Conservation (phyloP, 257 asterid genomes). For the Osmanthus fragrans region DNA sequence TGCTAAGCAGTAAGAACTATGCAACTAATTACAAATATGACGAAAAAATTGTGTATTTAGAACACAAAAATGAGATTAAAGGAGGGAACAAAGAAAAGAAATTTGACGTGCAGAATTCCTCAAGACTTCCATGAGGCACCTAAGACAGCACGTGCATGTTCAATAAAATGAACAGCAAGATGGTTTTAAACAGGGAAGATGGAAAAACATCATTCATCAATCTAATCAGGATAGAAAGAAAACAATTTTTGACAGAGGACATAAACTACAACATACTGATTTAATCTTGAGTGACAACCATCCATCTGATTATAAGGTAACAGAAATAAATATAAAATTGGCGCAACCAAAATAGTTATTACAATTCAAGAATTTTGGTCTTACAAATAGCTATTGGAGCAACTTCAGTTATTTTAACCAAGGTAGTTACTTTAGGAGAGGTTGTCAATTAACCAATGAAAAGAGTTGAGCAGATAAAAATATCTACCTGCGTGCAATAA, state of each 20-base stretch:
- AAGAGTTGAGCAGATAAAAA: slow-evolving; percentile 12
- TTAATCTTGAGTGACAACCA: background rate
- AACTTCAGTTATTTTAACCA: background rate
- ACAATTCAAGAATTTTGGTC: slow-evolving; percentile 1
- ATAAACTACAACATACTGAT: background rate
- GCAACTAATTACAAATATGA: background rate
- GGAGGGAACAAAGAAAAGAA: slow-evolving; percentile 2
- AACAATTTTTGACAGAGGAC: background rate
- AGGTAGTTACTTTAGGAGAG: background rate
- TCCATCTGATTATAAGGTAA: background rate
- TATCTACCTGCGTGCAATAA: slow-evolving; percentile 87
- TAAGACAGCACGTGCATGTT: background rate
- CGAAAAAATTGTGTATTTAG: background rate
- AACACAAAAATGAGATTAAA: background rate
- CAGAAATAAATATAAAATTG: background rate
- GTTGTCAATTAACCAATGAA: background rate
- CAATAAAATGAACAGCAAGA: background rate
- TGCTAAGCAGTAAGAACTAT: background rate
- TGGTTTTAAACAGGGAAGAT: slow-evolving; percentile 2
- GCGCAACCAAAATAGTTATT: background rate
- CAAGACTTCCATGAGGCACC: background rate
- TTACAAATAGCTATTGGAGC: background rate
- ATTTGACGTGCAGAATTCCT: background rate
- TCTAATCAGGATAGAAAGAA: background rate
- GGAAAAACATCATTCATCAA: background rate